Evolutionary conservation across 2,329 filamentous ascomycete genomes (phyloP).

Genomic region (Claviceps arundinis): DNA sequence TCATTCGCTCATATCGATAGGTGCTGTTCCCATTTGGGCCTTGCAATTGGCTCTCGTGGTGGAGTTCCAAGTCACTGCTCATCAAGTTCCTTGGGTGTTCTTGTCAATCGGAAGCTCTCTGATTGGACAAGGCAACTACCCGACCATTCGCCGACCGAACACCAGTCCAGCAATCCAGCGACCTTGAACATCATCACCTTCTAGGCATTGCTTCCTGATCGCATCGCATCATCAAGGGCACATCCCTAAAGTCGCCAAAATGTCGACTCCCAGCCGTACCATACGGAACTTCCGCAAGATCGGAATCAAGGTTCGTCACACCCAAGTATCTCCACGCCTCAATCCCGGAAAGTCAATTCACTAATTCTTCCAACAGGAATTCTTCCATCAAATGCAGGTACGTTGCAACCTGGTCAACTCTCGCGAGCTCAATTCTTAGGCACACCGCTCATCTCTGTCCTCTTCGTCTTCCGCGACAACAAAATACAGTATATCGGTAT

Average conservation of each 20-base stretch:
- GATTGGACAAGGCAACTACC: slow-evolving; percentile 7
- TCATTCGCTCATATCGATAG: too few species aligned
- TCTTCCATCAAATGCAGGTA: slow-evolving; percentile 87
- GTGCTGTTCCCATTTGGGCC: too few species aligned
- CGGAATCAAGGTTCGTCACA: slow-evolving; percentile 63
- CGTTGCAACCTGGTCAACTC: slow-evolving; percentile 22
- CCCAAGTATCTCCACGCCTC: not conserved
- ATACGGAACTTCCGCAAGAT: slow-evolving; percentile 76
- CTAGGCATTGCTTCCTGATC: slow-evolving; percentile 4
- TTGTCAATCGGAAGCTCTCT: not conserved
- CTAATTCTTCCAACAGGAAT: slow-evolving; percentile 47
- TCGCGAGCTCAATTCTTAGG: slow-evolving; percentile 7
- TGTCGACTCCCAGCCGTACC: slow-evolving; percentile 87
- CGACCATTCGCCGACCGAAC: slow-evolving; percentile 14
- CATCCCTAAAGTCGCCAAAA: slow-evolving; percentile 31
- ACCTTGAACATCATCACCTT: slow-evolving; percentile 3
- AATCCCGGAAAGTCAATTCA: not conserved
- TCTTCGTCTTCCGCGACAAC: not conserved
- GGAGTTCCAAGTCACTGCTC: not conserved
- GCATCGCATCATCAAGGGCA: slow-evolving; percentile 7
- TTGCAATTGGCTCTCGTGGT: too few species aligned
- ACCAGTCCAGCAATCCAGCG: not conserved
- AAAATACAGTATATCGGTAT: slow-evolving; percentile 42
- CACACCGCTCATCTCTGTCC: not conserved
- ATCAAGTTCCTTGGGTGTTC: not conserved